Conservation (phyloP, 1,284 basidiomycete genomes). For the Apiotrichum akiyoshidainum region DNA sequence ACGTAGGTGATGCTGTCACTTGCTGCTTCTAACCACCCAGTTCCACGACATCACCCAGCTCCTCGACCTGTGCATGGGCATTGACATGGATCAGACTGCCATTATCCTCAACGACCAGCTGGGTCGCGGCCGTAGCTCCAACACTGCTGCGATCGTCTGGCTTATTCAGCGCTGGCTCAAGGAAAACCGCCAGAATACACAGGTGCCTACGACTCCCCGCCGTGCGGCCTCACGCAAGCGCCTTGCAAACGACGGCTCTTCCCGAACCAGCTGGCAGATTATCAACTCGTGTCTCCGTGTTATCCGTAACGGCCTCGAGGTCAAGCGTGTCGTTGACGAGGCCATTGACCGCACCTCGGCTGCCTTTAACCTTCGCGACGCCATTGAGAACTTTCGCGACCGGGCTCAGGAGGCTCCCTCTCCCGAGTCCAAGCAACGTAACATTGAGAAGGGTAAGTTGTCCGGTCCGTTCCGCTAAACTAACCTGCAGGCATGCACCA, state of each 20-base stretch:
- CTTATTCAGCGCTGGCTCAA: constrained; percentile 85
- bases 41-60: constrained; percentile 62
- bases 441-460: constrained; percentile 65
- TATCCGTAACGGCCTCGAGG: constrained; percentile 80
- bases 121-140: constrained; percentile 86
- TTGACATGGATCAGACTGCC: constrained; percentile 67
- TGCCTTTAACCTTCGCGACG: constrained; percentile 78
- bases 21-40: constrained; percentile 26
- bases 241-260: constrained; percentile 16
- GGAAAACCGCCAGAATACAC: constrained; percentile 22
- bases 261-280: constrained; percentile 59
- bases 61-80: constrained; percentile 76
- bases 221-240: constrained; percentile 15
- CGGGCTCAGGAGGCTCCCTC: constrained; percentile 72
- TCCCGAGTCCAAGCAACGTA: constrained; percentile 62
- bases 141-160: constrained; percentile 81
- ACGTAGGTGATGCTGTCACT: constrained; percentile 36
- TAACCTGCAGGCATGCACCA: constrained; percentile 66
- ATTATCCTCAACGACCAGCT: constrained; percentile 97
- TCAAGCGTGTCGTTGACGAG: constrained; percentile 83
- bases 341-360: constrained; percentile 83
- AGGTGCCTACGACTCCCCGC: constrained; percentile 15
- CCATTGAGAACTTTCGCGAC: constrained; percentile 71
- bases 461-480: constrained; percentile 12
- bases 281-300: constrained; percentile 75